Evolutionary conservation across 2,329 filamentous ascomycete species (phyloP), one percentile per base, ranked within the genome.

Genomic region (Pseudogymnoascus sp.): DNA sequence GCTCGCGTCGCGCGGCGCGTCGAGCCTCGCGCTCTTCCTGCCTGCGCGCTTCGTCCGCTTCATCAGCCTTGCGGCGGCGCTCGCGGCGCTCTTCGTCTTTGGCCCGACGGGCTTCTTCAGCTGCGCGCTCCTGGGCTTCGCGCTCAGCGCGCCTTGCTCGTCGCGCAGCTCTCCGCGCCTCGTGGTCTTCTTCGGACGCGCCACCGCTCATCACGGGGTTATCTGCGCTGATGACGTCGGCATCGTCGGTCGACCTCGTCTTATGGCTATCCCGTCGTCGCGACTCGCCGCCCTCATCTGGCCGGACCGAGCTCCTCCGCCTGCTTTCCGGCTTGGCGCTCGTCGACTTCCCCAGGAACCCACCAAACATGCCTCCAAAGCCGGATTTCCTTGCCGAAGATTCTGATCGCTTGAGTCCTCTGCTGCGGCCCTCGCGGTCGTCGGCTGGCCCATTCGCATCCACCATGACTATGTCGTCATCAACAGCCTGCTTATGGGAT

Each of bases 111-210:
- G 79, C 75, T 57, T 86, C 83, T 59, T 69, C 72, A 3, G 76
- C 76, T 5, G 75, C 77, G 48, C 73, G 76, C 21, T 82, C 78
- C n/a, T 71, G 73, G 33, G 77, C 78, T 59, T 75, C 75, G 23
- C 72, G 74, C 60, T 84, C 81, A 2, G 79, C 77, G 13, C 79
- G 79, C 58, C 77, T 79, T 1, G 82, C 79, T 60, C 79, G 80
- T n/a, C 85, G 82, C 60, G 83, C 83, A 28, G 82, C 82, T 45
- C 79, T 79, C 55, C 83, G 80, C 19, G 80, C 82, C 69, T 88
- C 86, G 23, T 78, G 75, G 10, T 85, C 82, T 28, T 78, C 75
- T 13, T 84, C 82, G 2, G 79, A 74, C 59, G 76, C 76, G 21
- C 66, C 71, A 37, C 77, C 76, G 30, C 71, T 74, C 61, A 76